These are phyloP conservation scores for Fusarium graminum DNA, from an alignment of 2,329 filamentous ascomycete species.

Conservation along the genomic window DNA sequence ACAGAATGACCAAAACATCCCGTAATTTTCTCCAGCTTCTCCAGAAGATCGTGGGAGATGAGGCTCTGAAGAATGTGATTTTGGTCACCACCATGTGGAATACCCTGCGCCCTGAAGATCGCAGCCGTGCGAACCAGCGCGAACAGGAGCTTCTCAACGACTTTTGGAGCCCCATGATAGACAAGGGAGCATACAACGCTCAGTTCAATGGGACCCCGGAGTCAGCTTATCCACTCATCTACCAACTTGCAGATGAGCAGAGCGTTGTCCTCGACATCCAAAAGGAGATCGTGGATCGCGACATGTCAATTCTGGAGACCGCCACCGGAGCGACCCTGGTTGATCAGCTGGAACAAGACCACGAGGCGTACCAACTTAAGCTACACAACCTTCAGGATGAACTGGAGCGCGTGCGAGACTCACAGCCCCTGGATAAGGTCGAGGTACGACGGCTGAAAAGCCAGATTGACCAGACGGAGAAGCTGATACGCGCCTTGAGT, in stretches of 20 bases:
- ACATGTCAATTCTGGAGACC: not conserved
- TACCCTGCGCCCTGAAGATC: not conserved
- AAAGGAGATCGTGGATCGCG: not conserved
- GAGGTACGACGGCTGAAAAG: not conserved
- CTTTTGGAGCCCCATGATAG: conserved; percentile 5
- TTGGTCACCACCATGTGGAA: conserved; percentile 10
- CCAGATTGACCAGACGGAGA: not conserved
- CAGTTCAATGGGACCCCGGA: not conserved
- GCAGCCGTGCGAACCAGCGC: not conserved
- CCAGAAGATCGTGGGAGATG: not conserved
- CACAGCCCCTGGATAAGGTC: not conserved
- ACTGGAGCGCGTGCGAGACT: not conserved
- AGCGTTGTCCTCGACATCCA: conserved; percentile 1
- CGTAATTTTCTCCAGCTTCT: not conserved
- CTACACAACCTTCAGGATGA: not conserved
- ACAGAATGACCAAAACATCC: not conserved
- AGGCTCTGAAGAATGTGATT: not conserved
- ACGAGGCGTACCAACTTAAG: not conserved
- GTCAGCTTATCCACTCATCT: not conserved
- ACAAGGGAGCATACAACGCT: not conserved
- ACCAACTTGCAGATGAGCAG: not conserved
- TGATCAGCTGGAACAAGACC: not conserved
- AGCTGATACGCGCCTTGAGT: not conserved
- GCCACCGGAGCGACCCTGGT: not conserved
- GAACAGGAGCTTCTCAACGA: not conserved